Base-by-base conservation (phyloP, 179 eudicot genomes). In the Camellia oleifera region DNA sequence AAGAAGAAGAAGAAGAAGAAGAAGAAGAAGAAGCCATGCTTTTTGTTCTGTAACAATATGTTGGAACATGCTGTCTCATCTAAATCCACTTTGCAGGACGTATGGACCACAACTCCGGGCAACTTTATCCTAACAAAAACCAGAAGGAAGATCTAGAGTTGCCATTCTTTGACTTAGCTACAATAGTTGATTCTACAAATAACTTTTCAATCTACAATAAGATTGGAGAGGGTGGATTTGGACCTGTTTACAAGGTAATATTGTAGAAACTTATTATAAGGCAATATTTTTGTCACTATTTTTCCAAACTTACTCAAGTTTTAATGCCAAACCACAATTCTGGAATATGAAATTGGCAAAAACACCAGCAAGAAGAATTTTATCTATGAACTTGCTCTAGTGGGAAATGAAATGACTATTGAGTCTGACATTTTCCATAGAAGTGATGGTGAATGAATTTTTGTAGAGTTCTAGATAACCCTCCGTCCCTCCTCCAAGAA, bases 211-310 rank as follows among this genome's bases (percentile, higher is more conserved):
- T 10, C 7, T 9, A 72, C 15, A 72, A 50, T 14, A 72, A 72
- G 75, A 60, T 72, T 12, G 75, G 75, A 72, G 45, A 72, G 61
- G 62, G 75, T 50, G 75, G 75, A 72, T 72, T 72, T 23, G 75
- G 75, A 72, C 75, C 75, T 4, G 75, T 72, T 72, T 53, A 52
- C 46, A 72, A 72, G 75, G 75, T 72, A 72, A 18, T 8, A 15
- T 6, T 65, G 44, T 13, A 68, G 8, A 7, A 1, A 42, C 14
- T 68, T 2, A 15, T 68, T 48, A 0, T 14, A 3, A 56, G 13
- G 13, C 60, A 56, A 56, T 56, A 10, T 56, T 3, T 11, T 15
- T 13, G 14, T 56, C 2, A 11, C 3, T 56, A 56, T 2, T 56
- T 54, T 11, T 13, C 60, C 60, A 56, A 56, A 56, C 60, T 56